Evolutionary conservation across 2,329 filamentous ascomycete species (phyloP), one percentile per base, ranked within the genome.

Genomic region (Phoma herbarum): DNA sequence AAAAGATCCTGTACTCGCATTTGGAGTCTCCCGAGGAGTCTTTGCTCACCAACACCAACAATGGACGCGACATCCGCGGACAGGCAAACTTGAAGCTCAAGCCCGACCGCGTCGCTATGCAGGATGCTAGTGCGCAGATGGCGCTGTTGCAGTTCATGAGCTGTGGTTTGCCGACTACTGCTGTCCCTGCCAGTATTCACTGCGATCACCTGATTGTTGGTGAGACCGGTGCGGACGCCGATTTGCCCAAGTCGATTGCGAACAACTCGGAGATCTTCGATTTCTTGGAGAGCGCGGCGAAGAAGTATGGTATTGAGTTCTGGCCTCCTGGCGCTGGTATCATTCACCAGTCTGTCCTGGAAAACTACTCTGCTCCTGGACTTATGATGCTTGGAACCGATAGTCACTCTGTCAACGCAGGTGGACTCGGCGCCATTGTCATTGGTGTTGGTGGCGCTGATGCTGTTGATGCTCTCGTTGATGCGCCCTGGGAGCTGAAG

Each of bases 171-270:
- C 90, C 90, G 26, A 88, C 88, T 59, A 97, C 95, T 2, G 93
- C 93, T 10, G 94, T 99, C 48, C 95, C 95, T 11, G 94, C 95
- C 47, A 97, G 93, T 77, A 97, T 98, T 69, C 95, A 99, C 82
- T 99, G 95, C 80, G 95, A 99, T 81, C 95, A 99, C 79, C 89
- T 99, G 88, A 98, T 99, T 80, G 94, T 98, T 28, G 95, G 94
- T 56, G 90, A 96, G 79, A 90, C 89, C 75, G 95, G 95, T 59
- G 95, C 94, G 33, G 89, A 94, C 70, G 86, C 88, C 23, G 95
- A 99, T 80, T 81, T 99, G 62, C 86, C 90, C 26, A 87, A 89
- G 29, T 95, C 93, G 41, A 96, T 99, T 62, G 84, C 89, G 78
- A 90, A 91, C 45, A 99, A 99, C 79, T 93, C 93, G 77, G 95